Conservation (phyloP, 768 basidiomycete genomes). For the Tulasnella sp. region DNA sequence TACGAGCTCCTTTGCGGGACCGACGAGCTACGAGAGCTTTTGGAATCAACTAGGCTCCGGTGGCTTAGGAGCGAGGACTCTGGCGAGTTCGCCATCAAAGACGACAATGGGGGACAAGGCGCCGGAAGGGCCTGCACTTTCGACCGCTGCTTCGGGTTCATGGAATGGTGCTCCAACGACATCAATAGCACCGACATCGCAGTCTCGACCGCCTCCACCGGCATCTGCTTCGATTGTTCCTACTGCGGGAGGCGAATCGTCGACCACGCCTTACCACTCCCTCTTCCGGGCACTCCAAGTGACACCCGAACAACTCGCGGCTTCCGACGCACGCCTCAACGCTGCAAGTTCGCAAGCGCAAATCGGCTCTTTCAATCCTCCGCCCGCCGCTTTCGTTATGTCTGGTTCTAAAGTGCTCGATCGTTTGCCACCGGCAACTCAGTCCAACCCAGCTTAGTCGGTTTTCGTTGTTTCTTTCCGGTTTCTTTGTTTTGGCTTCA, state of each 20-base stretch:
- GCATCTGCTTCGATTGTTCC: not conserved
- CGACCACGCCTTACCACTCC: not conserved
- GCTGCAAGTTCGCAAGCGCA: not conserved
- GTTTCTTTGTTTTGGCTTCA: no score
- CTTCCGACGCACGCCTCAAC: not conserved
- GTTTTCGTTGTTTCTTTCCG: not conserved
- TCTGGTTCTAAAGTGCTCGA: not conserved
- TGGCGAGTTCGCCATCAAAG: not conserved
- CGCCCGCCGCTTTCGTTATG: not conserved
- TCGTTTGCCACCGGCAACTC: not conserved
- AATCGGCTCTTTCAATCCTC: not conserved
- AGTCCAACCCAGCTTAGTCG: not conserved
- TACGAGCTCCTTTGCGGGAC: not conserved
- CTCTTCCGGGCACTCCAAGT: not conserved
- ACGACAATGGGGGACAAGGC: not conserved
- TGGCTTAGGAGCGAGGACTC: not conserved
- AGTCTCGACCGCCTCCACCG: not conserved
- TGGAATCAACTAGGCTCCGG: not conserved
- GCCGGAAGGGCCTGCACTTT: not conserved
- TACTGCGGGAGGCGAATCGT: no score
- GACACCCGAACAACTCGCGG: not conserved
- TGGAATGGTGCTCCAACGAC: not conserved
- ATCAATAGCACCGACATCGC: not conserved
- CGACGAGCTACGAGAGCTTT: slow-evolving; percentile 6
- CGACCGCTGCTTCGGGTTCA: not conserved